These are phyloP conservation scores for Metarhizium guizhouense DNA, from an alignment of 2,329 filamentous ascomycete genomes.

Conservation along the genomic window DNA sequence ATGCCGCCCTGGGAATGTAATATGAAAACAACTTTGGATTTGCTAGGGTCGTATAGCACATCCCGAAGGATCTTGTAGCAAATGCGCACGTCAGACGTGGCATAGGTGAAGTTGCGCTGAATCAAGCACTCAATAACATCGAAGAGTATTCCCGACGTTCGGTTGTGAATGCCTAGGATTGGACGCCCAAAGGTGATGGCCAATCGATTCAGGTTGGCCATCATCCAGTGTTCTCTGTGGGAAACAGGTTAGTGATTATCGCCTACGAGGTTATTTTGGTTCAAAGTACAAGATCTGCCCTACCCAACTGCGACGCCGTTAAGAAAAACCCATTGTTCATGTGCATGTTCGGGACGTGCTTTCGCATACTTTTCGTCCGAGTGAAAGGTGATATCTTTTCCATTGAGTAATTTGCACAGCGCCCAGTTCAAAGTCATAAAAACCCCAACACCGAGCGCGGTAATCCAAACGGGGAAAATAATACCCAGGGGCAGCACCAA, in stretches of 20 bases:
- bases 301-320: constrained; percentile 62
- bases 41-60: constrained; percentile 49
- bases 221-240: constrained; percentile 53
- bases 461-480: constrained; percentile 40
- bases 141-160: constrained; percentile 64
- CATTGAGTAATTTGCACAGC: constrained; percentile 43
- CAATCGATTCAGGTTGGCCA: constrained; percentile 61
- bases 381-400: constrained; percentile 36
- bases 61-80: constrained; percentile 56
- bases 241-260: not conserved
- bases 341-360: constrained; percentile 37
- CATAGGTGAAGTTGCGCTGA: constrained; percentile 65
- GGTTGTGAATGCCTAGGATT: constrained; percentile 66
- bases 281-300: constrained; percentile 14
- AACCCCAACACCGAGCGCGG: constrained; percentile 24
- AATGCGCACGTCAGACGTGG: constrained; percentile 56
- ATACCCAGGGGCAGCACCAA: constrained; percentile 43
- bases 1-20: constrained; percentile 73
- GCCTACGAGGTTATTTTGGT: not conserved
- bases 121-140: constrained; percentile 71
- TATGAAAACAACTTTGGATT: constrained; percentile 64
- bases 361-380: constrained; percentile 46
- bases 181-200: constrained; percentile 64
- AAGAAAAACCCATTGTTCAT: constrained; percentile 73
- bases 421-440: constrained; percentile 42